Conservation (phyloP, 176 grass and related monocot genomes). For the Hordeum marinum region DNA sequence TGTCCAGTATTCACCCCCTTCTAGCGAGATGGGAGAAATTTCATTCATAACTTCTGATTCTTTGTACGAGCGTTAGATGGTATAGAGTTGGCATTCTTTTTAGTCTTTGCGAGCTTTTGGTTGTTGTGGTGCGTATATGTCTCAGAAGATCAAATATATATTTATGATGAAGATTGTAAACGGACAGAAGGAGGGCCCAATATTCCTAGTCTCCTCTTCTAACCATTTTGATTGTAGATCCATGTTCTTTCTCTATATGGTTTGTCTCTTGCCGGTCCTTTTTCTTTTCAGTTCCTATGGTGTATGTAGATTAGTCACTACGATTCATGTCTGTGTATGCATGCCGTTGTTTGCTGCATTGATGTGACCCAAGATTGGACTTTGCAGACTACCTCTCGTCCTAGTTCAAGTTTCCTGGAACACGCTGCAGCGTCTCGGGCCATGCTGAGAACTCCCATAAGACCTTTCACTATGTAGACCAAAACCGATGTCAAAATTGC, state of each 20-base stretch:
- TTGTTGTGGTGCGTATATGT: constrained; percentile 7
- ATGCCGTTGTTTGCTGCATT: background rate
- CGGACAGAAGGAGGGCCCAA: background rate
- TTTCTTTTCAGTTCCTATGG: background rate
- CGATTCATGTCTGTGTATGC: background rate
- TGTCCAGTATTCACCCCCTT: background rate
- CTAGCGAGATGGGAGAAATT: background rate
- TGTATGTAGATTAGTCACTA: background rate
- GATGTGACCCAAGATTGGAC: background rate
- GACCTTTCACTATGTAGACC: too few species aligned
- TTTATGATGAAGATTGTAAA: constrained; percentile 23
- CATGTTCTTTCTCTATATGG: background rate
- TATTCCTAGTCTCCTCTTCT: background rate
- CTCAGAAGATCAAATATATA: background rate
- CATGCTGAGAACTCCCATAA: background rate
- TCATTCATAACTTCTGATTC: constrained; percentile 18
- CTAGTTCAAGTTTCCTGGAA: too few species aligned
- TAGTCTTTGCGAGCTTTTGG: background rate
- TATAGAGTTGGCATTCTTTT: constrained; percentile 14
- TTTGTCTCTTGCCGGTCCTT: background rate
- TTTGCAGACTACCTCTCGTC: background rate
- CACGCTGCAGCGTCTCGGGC: too few species aligned
- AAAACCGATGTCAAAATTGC: too few species aligned
- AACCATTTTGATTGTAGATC: background rate
- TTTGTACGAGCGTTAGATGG: constrained; percentile 20